phyloP scores from a whole-genome alignment of 495 filamentous ascomycete genomes.

The Lasiosphaeria ovina region DNA sequence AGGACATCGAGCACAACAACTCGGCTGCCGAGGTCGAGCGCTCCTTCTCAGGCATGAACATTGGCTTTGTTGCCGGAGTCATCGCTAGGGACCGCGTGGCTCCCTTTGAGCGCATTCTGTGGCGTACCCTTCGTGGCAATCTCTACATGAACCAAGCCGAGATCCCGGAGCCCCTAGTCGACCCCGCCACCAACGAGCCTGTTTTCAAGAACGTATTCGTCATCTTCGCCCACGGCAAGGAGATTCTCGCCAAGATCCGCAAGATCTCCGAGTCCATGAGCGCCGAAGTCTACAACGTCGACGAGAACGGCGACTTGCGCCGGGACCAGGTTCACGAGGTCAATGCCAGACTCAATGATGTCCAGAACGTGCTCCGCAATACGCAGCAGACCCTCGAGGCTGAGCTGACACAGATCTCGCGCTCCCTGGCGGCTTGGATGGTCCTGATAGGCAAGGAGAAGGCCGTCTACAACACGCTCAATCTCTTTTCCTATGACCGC shows the following conservation, averaged over 20 bases:
- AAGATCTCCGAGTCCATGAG: slow-evolving; percentile 98
- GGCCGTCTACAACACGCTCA: slow-evolving; percentile 93
- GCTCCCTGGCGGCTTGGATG: slow-evolving; percentile 91
- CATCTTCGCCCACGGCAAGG: slow-evolving; percentile 97
- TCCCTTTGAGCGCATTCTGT: slow-evolving; percentile 94
- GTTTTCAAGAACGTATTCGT: slow-evolving; percentile 98
- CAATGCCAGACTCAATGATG: slow-evolving; percentile 85
- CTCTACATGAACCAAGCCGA: slow-evolving; percentile 99
- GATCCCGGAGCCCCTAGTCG: slow-evolving; percentile 90
- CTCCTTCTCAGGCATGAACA: slow-evolving; percentile 93
- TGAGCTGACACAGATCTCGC: slow-evolving; percentile 88
- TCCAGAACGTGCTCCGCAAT: slow-evolving; percentile 86
- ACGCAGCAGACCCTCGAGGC: slow-evolving; percentile 95
- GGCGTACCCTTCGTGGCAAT: slow-evolving; percentile 94
- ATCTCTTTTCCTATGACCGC: slow-evolving; percentile 93
- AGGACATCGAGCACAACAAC: slow-evolving; percentile 81
- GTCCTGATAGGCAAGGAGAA: slow-evolving; percentile 97
- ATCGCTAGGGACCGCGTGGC: slow-evolving; percentile 91
- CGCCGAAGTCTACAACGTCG: slow-evolving; percentile 91
- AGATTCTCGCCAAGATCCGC: slow-evolving; percentile 95
- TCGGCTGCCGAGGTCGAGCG: slow-evolving; percentile 74
- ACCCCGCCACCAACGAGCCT: slow-evolving; percentile 86
- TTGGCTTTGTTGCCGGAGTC: slow-evolving; percentile 99
- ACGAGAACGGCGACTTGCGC: slow-evolving; percentile 92
- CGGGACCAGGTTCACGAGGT: slow-evolving; percentile 96